Conservation (phyloP, 768 basidiomycete species). For the Lentinula aciculospora region DNA sequence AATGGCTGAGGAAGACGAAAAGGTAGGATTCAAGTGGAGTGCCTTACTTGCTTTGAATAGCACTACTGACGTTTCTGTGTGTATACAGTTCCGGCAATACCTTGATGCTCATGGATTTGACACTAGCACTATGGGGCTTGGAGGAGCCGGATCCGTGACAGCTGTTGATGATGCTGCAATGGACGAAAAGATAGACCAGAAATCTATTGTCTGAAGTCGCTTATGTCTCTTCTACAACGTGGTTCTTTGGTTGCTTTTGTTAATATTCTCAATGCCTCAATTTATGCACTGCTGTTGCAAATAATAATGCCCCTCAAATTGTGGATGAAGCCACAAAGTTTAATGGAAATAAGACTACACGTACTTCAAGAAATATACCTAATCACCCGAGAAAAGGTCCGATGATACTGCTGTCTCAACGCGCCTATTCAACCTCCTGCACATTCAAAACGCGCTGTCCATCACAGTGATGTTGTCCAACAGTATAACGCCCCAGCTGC, state of each 20-base stretch:
- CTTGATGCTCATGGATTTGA: conserved; percentile 78
- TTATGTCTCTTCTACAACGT: neutral
- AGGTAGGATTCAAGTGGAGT: conserved; percentile 30
- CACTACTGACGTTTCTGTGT: neutral
- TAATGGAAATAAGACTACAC: too few species aligned
- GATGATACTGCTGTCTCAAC: neutral
- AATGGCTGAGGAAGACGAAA: conserved; percentile 70
- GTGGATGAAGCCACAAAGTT: neutral
- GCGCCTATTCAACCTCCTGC: neutral
- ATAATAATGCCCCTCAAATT: neutral
- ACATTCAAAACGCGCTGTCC: neutral
- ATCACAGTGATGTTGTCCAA: neutral
- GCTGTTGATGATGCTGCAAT: neutral
- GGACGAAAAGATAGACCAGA: conserved; percentile 4
- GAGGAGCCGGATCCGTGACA: neutral
- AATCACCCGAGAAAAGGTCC: neutral
- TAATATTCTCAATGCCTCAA: neutral
- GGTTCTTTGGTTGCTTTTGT: neutral
- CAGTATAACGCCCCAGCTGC: conserved; percentile 6
- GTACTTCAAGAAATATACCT: neutral
- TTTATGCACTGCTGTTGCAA: neutral
- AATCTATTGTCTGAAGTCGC: neutral
- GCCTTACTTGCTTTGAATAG: neutral
- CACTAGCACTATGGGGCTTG: conserved; percentile 63
- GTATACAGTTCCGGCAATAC: conserved; percentile 70